Evolutionary conservation across 805 yeast species (phyloP).

Genomic region (Phaffomyces thermotolerans): DNA sequence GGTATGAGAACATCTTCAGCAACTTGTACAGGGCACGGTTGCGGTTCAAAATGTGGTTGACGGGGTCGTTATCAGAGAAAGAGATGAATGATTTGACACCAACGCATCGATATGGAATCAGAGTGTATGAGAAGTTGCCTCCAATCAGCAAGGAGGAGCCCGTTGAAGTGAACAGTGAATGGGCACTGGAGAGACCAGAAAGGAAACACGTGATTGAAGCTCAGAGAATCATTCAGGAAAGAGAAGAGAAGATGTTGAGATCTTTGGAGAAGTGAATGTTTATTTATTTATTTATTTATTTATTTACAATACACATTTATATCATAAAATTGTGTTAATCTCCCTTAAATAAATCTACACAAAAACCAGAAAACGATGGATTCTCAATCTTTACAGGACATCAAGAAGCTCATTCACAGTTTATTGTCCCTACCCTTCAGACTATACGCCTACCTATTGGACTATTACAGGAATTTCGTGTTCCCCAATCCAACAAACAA

Average conservation of each 20-base stretch:
- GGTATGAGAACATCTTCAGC: slow-evolving; percentile 67
- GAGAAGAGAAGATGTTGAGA: slow-evolving; percentile 40
- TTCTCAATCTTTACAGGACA: not conserved
- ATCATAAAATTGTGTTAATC: not conserved
- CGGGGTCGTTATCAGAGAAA: slow-evolving; percentile 47
- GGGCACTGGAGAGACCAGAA: slow-evolving; percentile 58
- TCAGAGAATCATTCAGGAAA: slow-evolving; percentile 57
- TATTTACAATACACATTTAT: not conserved
- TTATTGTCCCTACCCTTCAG: slow-evolving; percentile 1
- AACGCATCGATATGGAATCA: slow-evolving; percentile 30
- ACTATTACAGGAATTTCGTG: not conserved
- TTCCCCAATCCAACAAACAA: not conserved
- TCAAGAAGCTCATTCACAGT: not conserved
- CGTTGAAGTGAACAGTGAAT: slow-evolving; percentile 23
- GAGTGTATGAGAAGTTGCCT: slow-evolving; percentile 12
- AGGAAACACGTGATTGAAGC: slow-evolving; percentile 71
- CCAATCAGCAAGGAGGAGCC: slow-evolving; percentile 28
- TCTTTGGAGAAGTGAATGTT: not conserved
- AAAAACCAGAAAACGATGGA: not conserved
- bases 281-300: not conserved
- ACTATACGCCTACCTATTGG: not conserved
- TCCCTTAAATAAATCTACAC: not conserved
- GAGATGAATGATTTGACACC: slow-evolving; percentile 58
- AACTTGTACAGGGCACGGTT: slow-evolving; percentile 59
- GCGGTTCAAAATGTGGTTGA: slow-evolving; percentile 41